A percentile compares a stretch with the other conserved stretches of the same genome.
These are phyloP conservation scores for Alternaria ethzedia DNA, from an alignment of 2,329 filamentous ascomycete genomes.

Conservation along the genomic window DNA sequence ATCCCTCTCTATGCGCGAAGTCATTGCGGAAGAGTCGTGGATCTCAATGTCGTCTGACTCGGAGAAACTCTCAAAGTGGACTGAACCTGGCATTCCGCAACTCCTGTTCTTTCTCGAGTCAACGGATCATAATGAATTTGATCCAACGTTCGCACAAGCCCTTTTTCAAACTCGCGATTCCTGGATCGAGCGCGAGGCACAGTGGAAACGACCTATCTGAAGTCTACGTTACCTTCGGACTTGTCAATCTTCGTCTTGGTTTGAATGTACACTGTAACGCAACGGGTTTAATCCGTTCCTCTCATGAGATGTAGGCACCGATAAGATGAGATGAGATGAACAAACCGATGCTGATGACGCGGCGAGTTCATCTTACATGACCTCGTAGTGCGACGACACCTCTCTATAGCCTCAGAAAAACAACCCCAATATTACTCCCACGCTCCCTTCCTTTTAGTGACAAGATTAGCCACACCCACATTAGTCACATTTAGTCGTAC, in stretches of 20 bases:
- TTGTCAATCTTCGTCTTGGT: background rate
- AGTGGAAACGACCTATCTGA: background rate
- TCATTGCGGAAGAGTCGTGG: background rate
- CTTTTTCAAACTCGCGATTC: background rate
- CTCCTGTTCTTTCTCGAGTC: background rate
- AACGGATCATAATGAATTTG: background rate
- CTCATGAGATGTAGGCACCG: background rate
- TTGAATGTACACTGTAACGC: background rate
- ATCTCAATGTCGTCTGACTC: background rate
- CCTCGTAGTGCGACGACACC: fast-evolving
- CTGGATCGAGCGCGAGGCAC: background rate
- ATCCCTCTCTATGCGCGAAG: background rate
- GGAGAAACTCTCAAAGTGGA: background rate
- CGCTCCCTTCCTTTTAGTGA: background rate
- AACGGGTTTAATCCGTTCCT: background rate
- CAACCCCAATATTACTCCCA: background rate
- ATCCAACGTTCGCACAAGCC: background rate
- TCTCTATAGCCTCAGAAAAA: background rate
- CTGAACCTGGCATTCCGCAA: background rate
- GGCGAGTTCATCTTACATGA: background rate
- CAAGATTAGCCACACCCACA: background rate
- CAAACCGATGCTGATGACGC: background rate
- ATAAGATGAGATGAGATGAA: background rate
- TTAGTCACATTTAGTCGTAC: background rate
- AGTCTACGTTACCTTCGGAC: background rate